Conservation (phyloP, 73 alveolate genomes). For the Tetrahymena thermophila region DNA sequence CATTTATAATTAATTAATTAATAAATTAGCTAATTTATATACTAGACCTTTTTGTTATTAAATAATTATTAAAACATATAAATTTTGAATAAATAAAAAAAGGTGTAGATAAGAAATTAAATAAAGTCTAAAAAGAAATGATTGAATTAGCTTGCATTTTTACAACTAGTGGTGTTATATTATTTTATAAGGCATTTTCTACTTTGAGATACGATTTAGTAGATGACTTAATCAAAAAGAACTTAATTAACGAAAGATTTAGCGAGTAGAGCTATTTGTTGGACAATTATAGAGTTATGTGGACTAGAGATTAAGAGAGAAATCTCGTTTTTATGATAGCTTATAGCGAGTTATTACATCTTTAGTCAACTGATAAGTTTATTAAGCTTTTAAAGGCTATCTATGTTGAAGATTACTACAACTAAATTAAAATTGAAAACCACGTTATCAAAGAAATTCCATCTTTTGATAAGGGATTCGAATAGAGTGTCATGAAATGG, state of each 20-base stretch:
- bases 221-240: not conserved
- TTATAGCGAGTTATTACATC: constrained; percentile 29
- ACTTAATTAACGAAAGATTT: not conserved
- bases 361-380: constrained; percentile 13
- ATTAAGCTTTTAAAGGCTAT: constrained; percentile 8
- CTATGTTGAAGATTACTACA: not conserved
- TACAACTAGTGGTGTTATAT: constrained; percentile 32
- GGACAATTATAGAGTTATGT: not conserved
- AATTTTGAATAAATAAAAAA: not conserved
- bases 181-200: constrained; percentile 19
- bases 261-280: not conserved
- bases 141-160: constrained; percentile 31
- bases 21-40: no score
- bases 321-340: constrained; percentile 21
- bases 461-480: constrained; percentile 23
- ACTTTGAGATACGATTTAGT: not conserved
- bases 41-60: not conserved
- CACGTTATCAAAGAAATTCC: constrained; percentile 15
- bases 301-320: not conserved
- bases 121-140: not conserved
- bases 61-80: not conserved
- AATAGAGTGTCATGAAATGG: constrained; percentile 24
- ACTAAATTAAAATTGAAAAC: not conserved
- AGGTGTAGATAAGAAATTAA: not conserved
- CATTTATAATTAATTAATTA: no score